phyloP scores from a whole-genome alignment of 2,329 filamentous ascomycete genomes.

The Ceratocystis albifundus region DNA sequence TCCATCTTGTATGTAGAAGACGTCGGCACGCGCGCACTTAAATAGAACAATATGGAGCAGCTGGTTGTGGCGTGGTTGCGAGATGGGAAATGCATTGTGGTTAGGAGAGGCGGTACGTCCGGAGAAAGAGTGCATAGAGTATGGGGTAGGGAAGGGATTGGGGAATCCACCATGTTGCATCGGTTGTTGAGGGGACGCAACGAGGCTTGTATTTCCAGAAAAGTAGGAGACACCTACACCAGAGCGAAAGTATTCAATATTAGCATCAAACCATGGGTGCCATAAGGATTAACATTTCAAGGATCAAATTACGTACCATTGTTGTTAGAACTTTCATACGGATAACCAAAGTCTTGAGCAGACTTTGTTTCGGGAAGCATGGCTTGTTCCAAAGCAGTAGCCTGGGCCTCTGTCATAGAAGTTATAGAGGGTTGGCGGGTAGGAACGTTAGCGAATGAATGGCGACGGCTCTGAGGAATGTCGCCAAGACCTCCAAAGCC shows the following conservation, averaged over 20 bases:
- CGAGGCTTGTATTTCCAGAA: conserved; percentile 11
- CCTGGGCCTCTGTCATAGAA: conserved; percentile 34
- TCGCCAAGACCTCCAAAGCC: conserved; percentile 52
- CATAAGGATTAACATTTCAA: background rate
- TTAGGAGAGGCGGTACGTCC: conserved; percentile 45
- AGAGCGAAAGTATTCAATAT: background rate
- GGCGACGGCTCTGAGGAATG: conserved; percentile 61
- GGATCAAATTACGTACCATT: conserved; percentile 7
- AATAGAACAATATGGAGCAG: conserved; percentile 83
- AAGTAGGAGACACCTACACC: conserved; percentile 18
- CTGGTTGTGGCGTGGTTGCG: conserved; percentile 53
- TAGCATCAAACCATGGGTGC: background rate
- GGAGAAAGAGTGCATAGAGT: conserved; percentile 17
- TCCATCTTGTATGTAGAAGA: conserved; percentile 94
- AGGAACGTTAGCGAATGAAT: conserved; percentile 64
- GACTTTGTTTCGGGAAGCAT: conserved; percentile 15
- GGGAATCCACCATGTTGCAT: conserved; percentile 21
- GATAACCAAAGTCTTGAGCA: conserved; percentile 16
- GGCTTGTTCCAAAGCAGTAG: conserved; percentile 12
- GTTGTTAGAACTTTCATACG: conserved; percentile 17
- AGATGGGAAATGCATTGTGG: conserved; percentile 49
- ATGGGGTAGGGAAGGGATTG: conserved; percentile 26
- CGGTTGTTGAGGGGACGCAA: conserved; percentile 19
- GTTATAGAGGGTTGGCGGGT: conserved; percentile 53
- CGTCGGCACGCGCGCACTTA: conserved; percentile 89